A percentile compares a stretch with the other conserved stretches of the same genome.
Evolutionary conservation across 768 basidiomycete genomes (phyloP).

Genomic region (Fomitopsis serialis): DNA sequence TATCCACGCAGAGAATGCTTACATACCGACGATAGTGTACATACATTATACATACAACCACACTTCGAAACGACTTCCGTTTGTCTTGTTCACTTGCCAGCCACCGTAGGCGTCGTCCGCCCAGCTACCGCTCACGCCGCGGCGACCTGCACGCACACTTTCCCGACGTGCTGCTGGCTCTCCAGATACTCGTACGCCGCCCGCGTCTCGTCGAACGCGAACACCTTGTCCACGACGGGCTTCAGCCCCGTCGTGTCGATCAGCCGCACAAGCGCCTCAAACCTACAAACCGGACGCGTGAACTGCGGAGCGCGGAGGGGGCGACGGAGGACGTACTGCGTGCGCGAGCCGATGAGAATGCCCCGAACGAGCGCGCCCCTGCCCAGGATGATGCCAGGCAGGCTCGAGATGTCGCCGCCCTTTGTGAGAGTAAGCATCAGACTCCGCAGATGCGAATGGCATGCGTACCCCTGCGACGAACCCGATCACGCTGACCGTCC

Average conservation of each 20-base stretch:
- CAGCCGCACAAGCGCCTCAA: constrained; percentile 47
- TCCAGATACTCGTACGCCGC: constrained; percentile 49
- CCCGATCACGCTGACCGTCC: constrained; percentile 47
- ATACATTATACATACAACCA: no score
- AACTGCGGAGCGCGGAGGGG: no score
- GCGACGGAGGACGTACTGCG: constrained; percentile 41
- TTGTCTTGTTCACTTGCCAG: no score
- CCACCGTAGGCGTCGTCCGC: no score
- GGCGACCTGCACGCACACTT: constrained; percentile 50
- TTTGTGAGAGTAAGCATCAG: constrained; percentile 10
- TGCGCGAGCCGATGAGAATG: constrained; percentile 51
- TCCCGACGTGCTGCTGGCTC: constrained; percentile 55
- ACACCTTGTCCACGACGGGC: constrained; percentile 53
- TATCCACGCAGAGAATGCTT: no score
- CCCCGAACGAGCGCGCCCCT: constrained; percentile 38
- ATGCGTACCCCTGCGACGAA: constrained; percentile 36
- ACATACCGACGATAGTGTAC: no score
- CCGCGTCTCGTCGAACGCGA: constrained; percentile 47
- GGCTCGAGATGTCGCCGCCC: constrained; percentile 12
- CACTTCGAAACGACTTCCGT: no score
- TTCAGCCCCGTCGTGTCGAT: constrained; percentile 39
- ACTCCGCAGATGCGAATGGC: neutral
- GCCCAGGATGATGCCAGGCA: constrained; percentile 13
- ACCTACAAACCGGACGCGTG: constrained; percentile 26
- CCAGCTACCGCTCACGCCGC: no score